Evolutionary conservation across 768 basidiomycete genomes (phyloP), one percentile per base, ranked within the genome.

Genomic region (Coprinopsis marcescibilis): DNA sequence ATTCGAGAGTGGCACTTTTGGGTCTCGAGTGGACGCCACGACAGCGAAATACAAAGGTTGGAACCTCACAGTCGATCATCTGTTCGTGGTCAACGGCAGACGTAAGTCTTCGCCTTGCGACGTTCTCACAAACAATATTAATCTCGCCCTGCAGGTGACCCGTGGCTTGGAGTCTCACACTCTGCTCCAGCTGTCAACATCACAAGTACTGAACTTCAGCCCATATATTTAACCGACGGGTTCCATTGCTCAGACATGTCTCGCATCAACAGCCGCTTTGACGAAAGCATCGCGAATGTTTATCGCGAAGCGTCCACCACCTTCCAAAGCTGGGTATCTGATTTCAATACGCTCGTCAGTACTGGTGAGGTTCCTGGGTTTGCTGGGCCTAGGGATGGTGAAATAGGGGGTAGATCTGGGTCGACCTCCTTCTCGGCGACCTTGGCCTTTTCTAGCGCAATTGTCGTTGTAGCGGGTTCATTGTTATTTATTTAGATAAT

Each of bases 71-170:
- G 64, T 75, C 20, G 65, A 78, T 19, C 70, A 72, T n/a, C 65
- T 86, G 1, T 83, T 86, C 70, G 85, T 85, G 51, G 80, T 80
- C 29, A 86, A 81, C 41, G 83, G 82, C 39, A 66, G 69, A 43
- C 78, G 83, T 84, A 52, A 53, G 80, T 71, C 14, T n/a, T 85
- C n/a, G n/a, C n/a, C n/a, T n/a, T n/a, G n/a, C n/a, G n/a, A n/a
- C n/a, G n/a, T n/a, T n/a, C n/a, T n/a, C n/a, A n/a, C n/a, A n/a
- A n/a, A n/a, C n/a, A n/a, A n/a, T n/a, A n/a, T n/a, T n/a, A n/a
- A n/a, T n/a, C n/a, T n/a, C n/a, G n/a, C n/a, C n/a, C n/a, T n/a
- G n/a, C n/a, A n/a, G n/a, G n/a, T n/a, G n/a, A n/a, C n/a, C n/a
- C n/a, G n/a, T n/a, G n/a, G n/a, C n/a, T n/a, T n/a, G n/a, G n/a